These are phyloP conservation scores for Obelidium mucronatum DNA, from an alignment of 192 early-diverging fungal species.

Conservation along the genomic window DNA sequence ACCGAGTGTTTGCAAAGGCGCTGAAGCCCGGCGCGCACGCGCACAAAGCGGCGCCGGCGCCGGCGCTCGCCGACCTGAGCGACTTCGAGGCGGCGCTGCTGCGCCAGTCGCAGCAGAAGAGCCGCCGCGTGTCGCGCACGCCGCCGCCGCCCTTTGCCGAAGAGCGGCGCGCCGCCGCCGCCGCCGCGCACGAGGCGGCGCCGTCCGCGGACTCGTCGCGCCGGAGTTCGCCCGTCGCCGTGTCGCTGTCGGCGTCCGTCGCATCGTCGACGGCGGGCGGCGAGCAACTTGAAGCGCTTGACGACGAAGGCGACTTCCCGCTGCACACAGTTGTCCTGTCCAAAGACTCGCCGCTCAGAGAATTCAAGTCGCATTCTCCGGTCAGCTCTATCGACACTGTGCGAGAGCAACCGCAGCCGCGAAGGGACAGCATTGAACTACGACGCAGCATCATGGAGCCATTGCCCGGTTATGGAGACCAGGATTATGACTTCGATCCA, in stretches of 20 bases:
- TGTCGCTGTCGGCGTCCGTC: background rate
- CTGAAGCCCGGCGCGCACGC: background rate
- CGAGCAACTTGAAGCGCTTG: background rate
- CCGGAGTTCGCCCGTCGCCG: background rate
- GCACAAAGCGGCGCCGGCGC: background rate
- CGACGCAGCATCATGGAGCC: no score
- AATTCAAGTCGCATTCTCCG: background rate
- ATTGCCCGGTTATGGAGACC: background rate
- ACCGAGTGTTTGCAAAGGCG: background rate
- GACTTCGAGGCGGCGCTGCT: background rate
- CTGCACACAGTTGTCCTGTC: slow-evolving; percentile 13
- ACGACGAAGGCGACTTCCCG: slow-evolving; percentile 23
- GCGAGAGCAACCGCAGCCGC: background rate
- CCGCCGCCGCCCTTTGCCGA: background rate
- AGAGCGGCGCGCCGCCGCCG: background rate
- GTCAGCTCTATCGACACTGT: slow-evolving; percentile 10
- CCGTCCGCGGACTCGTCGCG: background rate
- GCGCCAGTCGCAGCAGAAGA: background rate
- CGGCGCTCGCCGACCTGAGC: no score
- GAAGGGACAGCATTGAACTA: no score
- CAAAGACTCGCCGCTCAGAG: background rate
- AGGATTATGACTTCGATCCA: background rate
- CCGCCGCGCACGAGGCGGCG: background rate
- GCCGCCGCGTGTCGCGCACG: background rate
- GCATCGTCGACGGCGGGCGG: background rate